Evolutionary conservation across 768 basidiomycete species (phyloP), one percentile per base, ranked within the genome.

Genomic region (Suillus clintonianus): DNA sequence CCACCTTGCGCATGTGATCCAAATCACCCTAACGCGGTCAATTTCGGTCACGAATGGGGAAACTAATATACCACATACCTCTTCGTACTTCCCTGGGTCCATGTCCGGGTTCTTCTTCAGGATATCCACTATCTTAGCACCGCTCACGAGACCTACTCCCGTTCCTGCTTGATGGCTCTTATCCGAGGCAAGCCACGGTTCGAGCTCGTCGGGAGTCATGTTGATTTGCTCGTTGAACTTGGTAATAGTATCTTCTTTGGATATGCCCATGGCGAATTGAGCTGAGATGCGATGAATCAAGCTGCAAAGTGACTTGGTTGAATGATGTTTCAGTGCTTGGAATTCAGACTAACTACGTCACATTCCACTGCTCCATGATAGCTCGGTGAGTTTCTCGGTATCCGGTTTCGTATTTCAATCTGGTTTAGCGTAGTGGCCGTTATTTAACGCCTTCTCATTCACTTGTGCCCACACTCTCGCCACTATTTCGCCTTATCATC

Each of bases 1-100:
- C 73, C 27, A 77, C 75, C 61, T 75, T 76, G 30, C 74, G 65
- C 65, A 76, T 75, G 62, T 76, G 75, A 63, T 69, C 67, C n/a
- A 75, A 69, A 37, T 74, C 74, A 41, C 71, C 69, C 73, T 77
- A 30, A 62, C 42, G 42, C 22, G 9, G 37, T 24, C 22, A 24
- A 27, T 4, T 27, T 27, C 2, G 17, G 4, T 27, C 37, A 57
- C 24, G 5, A 17, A 57, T 30, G 27, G 27, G 56, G 56, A 57
- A 41, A 19, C 17, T 19, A 27, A 17, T 8, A n/a, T 5, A 32
- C 22, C 10, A 60, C 68, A 19, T 50, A 76, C 72, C 48, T 74
- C 69, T 51, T 74, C 75, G 59, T 78, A 77, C 55, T 64, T 65
- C 45, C 69, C 69, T 34, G 71, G 70, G 45, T 72, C 71, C 67